Evolutionary conservation across 164 flowering plant species (phyloP).

Genomic region (Malania oleifera): DNA sequence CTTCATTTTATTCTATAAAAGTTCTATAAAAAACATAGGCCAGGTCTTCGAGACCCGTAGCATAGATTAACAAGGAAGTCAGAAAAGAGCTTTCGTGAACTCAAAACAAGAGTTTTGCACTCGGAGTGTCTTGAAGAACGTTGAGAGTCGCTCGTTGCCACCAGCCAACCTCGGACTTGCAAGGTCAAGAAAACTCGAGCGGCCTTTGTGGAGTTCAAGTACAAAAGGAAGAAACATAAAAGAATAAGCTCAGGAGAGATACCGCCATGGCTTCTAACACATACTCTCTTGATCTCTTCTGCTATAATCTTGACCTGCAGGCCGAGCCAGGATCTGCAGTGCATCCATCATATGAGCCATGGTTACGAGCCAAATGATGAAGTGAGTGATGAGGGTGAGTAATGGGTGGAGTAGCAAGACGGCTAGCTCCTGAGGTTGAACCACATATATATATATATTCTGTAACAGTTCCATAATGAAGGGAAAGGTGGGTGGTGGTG

Average conservation of each 20-base stretch:
- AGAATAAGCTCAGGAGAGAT: conserved; percentile 67
- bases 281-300: not conserved
- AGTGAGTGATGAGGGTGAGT: not conserved
- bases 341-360: no score
- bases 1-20: no score
- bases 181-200: conserved; percentile 67
- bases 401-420: not conserved
- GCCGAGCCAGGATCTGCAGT: no score
- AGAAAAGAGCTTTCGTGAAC: conserved; percentile 11
- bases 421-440: conserved; percentile 2
- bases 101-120: not conserved
- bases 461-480: conserved; percentile 5
- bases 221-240: conserved; percentile 9
- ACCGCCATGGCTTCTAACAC: conserved; percentile 26
- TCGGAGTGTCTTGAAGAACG: not conserved
- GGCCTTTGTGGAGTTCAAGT: conserved; percentile 4
- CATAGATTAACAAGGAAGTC: not conserved
- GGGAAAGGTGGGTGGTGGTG: conserved; percentile 4
- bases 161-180: conserved; percentile 42
- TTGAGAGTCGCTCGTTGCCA: conserved; percentile 5
- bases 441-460: no score
- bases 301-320: not conserved
- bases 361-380: not conserved
- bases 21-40: no score
- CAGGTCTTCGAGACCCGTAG: no score